Conservation (phyloP, 805 yeast species). For the Metschnikowia gelsemii region DNA sequence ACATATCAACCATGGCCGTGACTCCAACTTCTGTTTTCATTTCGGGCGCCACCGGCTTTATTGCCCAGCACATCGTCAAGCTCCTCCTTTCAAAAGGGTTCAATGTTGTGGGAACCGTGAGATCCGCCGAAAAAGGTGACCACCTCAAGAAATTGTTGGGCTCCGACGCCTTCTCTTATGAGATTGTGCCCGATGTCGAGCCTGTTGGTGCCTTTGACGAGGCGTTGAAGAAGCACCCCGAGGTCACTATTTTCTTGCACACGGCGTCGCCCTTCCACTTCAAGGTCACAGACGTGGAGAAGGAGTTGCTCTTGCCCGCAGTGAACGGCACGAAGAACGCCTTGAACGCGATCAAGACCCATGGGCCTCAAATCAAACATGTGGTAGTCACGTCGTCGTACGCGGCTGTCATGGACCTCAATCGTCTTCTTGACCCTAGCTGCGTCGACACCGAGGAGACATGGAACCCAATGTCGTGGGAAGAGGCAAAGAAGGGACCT, state of each 20-base stretch:
- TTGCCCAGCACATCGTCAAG: conserved; percentile 29
- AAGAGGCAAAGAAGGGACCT: conserved; percentile 26
- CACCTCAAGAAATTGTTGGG: conserved; percentile 25
- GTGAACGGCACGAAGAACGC: conserved; percentile 27
- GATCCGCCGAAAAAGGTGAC: conserved; percentile 26
- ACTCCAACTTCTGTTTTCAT: conserved; percentile 24
- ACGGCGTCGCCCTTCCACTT: conserved; percentile 62
- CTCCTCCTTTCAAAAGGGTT: conserved; percentile 24
- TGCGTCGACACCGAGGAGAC: conserved; percentile 35
- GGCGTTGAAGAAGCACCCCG: conserved; percentile 48
- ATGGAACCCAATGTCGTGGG: conserved; percentile 57
- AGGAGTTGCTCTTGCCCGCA: conserved; percentile 56
- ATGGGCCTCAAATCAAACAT: conserved; percentile 13
- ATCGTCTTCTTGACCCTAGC: conserved; percentile 26
- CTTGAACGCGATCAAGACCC: conserved; percentile 13
- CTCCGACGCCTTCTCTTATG: conserved; percentile 38
- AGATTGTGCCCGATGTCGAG: conserved; percentile 48
- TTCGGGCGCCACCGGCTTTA: conserved; percentile 37
- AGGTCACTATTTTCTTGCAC: conserved; percentile 55
- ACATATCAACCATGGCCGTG: conserved; percentile 1
- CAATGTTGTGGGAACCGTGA: conserved; percentile 28
- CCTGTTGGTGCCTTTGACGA: conserved; percentile 46
- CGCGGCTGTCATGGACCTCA: conserved; percentile 15
- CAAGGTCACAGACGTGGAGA: conserved; percentile 44
- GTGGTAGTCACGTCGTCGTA: conserved; percentile 16